Percentiles rank a stretch among this genome's conserved stretches.
Evolutionary conservation across 352 stramenopile species (phyloP).

Genomic region (Hyaloperonospora arabidopsidis): DNA sequence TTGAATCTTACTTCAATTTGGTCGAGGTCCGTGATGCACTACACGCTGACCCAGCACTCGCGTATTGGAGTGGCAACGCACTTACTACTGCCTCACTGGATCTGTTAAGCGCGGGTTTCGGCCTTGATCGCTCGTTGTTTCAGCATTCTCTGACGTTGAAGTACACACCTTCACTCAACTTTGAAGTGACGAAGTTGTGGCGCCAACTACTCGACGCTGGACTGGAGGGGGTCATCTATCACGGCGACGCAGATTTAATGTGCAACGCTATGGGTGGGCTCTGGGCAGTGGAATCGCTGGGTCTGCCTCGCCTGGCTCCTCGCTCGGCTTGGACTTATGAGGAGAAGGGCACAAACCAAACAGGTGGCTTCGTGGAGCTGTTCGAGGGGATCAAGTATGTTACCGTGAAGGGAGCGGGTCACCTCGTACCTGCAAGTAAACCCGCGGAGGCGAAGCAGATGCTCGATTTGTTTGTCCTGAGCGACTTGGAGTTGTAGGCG

Average conservation of each 20-base stretch:
- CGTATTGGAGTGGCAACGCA: slow-evolving; percentile 35
- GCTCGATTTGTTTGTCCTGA: slow-evolving; percentile 63
- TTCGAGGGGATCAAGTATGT: slow-evolving; percentile 84
- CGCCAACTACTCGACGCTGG: slow-evolving; percentile 37
- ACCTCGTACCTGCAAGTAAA: slow-evolving; percentile 85
- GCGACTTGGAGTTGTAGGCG: slow-evolving; percentile 19
- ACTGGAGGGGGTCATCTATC: slow-evolving; percentile 59
- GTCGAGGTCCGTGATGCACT: slow-evolving; percentile 62
- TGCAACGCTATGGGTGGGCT: slow-evolving; percentile 60
- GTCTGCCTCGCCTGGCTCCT: slow-evolving; percentile 33
- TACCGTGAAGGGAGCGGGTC: slow-evolving; percentile 87
- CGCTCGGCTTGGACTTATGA: slow-evolving; percentile 39
- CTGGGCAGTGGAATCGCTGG: slow-evolving; percentile 62
- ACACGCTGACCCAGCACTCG: slow-evolving; percentile 51
- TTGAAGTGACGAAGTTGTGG: slow-evolving; percentile 53
- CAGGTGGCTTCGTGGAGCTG: slow-evolving; percentile 73
- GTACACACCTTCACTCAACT: slow-evolving; percentile 40
- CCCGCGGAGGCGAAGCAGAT: slow-evolving; percentile 58
- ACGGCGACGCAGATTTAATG: slow-evolving; percentile 63
- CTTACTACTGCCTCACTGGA: slow-evolving; percentile 40
- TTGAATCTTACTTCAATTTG: slow-evolving; percentile 69
- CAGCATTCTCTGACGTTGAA: slow-evolving; percentile 35
- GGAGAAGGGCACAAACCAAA: slow-evolving; percentile 45
- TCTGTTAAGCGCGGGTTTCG: slow-evolving; percentile 29
- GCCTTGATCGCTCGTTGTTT: slow-evolving; percentile 28